Conservation (phyloP, 1,139 yeast species). For the Nadsonia starkeyi-henricii region DNA sequence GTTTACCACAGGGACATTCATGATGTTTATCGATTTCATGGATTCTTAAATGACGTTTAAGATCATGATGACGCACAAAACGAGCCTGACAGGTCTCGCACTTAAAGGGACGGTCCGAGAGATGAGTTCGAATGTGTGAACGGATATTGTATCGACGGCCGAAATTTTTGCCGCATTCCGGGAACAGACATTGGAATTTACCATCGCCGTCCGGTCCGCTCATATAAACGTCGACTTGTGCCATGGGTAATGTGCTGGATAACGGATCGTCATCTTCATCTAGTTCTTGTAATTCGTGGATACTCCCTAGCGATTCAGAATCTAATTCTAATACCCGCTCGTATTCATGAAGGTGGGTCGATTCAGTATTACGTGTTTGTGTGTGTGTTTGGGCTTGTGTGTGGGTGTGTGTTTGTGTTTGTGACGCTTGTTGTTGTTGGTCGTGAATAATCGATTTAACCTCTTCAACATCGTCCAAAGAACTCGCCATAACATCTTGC, state of each 20-base stretch:
- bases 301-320: constrained; percentile 3
- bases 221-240: constrained; percentile 62
- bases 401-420: no score
- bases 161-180: constrained; percentile 72
- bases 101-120: constrained; percentile 76
- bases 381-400: no score
- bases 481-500: not conserved
- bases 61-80: constrained; percentile 84
- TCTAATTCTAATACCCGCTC: not conserved
- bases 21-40: constrained; percentile 60
- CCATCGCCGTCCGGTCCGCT: constrained; percentile 61
- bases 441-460: no score
- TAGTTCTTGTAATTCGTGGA: no score
- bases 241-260: not conserved
- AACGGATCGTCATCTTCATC: constrained; percentile 4
- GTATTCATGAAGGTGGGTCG: not conserved
- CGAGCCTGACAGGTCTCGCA: constrained; percentile 48
- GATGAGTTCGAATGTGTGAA: constrained; percentile 93
- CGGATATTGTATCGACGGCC: constrained; percentile 87
- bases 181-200: constrained; percentile 56
- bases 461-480: not conserved
- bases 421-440: no score
- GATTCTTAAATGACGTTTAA: constrained; percentile 78
- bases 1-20: constrained; percentile 82
- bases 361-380: no score